phyloP scores from a whole-genome alignment of 345 rosid genomes.

The Kernera saxatilis region DNA sequence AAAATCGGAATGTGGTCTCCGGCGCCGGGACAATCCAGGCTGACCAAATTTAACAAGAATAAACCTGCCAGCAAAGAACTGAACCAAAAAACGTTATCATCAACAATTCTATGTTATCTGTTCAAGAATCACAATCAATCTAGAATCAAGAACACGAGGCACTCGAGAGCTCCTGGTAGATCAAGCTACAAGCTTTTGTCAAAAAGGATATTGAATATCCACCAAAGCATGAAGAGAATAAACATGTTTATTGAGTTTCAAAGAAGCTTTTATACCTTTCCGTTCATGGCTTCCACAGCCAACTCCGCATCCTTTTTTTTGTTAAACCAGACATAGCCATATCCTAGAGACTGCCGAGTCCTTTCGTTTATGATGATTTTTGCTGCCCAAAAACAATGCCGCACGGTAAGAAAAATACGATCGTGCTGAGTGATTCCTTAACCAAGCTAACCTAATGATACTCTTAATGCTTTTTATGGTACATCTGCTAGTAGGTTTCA shows the following conservation, averaged over 20 bases:
- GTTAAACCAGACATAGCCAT: conserved; percentile 51
- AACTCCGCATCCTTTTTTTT: conserved; percentile 37
- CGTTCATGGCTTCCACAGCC: conserved; percentile 52
- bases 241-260: background rate
- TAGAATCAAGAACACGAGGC: background rate
- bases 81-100: conserved; percentile 3
- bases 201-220: no score
- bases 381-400: conserved; percentile 27
- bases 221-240: background rate
- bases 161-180: background rate
- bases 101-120: background rate
- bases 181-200: background rate
- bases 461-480: background rate
- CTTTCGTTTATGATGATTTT: conserved; percentile 37
- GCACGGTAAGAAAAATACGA: background rate
- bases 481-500: background rate
- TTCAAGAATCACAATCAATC: conserved; percentile 7
- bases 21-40: conserved; percentile 34
- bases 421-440: background rate
- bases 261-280: conserved; percentile 39
- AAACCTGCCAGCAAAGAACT: conserved; percentile 60
- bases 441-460: background rate
- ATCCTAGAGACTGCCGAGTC: conserved; percentile 43
- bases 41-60: conserved; percentile 42
- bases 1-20: conserved; percentile 19